These are phyloP conservation scores for Triticum timopheevii DNA, from an alignment of 176 grass and related monocot genomes.

Conservation along the genomic window DNA sequence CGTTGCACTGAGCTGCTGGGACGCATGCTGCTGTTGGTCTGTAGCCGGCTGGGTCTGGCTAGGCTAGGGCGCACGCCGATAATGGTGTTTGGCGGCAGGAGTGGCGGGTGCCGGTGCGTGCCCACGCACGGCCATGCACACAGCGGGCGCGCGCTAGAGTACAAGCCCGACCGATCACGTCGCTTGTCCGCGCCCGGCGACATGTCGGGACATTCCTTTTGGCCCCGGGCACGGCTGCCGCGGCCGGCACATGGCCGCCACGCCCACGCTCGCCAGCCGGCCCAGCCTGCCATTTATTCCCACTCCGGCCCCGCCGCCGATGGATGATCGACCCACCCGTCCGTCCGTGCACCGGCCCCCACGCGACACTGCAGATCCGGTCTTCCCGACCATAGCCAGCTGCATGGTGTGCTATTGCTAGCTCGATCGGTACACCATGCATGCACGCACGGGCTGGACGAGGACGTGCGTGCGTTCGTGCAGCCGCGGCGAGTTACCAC, in stretches of 20 bases:
- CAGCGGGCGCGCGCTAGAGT: neutral
- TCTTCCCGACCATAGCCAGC: neutral
- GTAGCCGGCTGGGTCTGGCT: neutral
- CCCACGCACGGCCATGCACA: neutral
- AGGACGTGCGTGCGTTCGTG: neutral
- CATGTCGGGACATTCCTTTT: constrained; percentile 52
- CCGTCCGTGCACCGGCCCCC: neutral
- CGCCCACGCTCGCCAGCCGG: neutral
- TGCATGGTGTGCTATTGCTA: neutral
- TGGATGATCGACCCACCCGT: neutral
- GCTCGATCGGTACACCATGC: neutral
- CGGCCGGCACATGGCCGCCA: constrained; percentile 25
- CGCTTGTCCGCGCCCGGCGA: constrained; percentile 29
- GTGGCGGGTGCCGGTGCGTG: neutral
- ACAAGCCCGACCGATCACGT: constrained; percentile 37
- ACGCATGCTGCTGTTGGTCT: neutral
- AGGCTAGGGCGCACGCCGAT: neutral
- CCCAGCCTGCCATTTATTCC: neutral
- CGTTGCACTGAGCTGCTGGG: neutral
- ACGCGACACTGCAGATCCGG: neutral
- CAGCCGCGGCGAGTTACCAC: neutral
- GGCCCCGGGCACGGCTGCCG: neutral
- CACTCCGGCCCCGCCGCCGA: neutral
- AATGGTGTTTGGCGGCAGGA: neutral
- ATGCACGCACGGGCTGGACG: neutral